Evolutionary conservation across 1,139 yeast genomes (phyloP).

Genomic region (Blastobotrys elegans): DNA sequence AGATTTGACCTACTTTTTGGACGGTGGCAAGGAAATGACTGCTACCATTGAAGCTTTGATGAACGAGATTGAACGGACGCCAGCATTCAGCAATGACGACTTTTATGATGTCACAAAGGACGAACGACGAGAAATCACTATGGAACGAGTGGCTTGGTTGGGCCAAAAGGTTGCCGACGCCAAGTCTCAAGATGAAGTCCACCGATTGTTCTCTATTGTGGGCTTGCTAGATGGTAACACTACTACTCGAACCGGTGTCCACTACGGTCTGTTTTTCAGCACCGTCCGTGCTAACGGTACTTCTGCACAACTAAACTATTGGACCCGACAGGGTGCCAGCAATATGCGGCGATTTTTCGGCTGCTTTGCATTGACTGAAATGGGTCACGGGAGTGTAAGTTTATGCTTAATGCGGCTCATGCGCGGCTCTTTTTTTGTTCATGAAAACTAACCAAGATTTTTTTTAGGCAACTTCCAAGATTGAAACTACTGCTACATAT

Average conservation of each 20-base stretch:
- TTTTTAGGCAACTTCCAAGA: conserved; percentile 18
- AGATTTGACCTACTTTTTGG: conserved; percentile 49
- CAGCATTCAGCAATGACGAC: conserved; percentile 45
- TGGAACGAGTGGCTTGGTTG: conserved; percentile 45
- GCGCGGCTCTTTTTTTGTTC: no score
- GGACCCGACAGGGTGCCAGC: conserved; percentile 73
- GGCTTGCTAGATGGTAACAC: conserved; percentile 53
- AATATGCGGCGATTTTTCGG: conserved; percentile 68
- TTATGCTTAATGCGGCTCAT: no score
- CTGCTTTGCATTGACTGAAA: conserved; percentile 91
- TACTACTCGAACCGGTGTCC: conserved; percentile 65
- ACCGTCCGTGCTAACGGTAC: conserved; percentile 75
- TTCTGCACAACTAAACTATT: conserved; percentile 51
- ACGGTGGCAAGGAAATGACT: conserved; percentile 48
- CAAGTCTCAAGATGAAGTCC: conserved; percentile 33
- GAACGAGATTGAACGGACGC: conserved; percentile 50
- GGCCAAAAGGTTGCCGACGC: conserved; percentile 43
- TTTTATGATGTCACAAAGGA: conserved; percentile 51
- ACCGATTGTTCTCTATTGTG: conserved; percentile 38
- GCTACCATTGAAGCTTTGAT: conserved; percentile 43
- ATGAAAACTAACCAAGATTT: no score
- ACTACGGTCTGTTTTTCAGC: conserved; percentile 63
- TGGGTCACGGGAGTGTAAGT: conserved; percentile 73
- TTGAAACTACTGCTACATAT: conserved; percentile 87
- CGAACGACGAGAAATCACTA: conserved; percentile 49